Percentiles rank a stretch among this genome's conserved stretches.
Conservation (phyloP, 371 early-diverging fungal genomes). For the Lichtheimia hyalospora region DNA sequence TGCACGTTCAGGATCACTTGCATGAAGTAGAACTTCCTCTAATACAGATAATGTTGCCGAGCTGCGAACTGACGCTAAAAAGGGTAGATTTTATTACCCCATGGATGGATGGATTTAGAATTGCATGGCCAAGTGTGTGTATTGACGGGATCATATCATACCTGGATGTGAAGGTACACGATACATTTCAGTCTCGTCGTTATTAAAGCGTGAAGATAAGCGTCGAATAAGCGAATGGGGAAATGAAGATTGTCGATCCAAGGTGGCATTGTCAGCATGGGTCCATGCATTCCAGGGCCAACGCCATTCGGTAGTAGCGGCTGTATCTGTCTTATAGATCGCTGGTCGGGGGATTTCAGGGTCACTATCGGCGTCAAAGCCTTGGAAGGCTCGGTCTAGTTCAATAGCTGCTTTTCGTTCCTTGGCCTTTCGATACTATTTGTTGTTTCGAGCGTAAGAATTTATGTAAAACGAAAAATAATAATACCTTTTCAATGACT, state of each 20-base stretch:
- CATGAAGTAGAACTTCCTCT: conserved; percentile 43
- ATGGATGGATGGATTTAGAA: conserved; percentile 7
- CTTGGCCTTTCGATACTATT: conserved; percentile 21
- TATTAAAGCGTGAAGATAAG: conserved; percentile 20
- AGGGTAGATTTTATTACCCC: too few relatives aligned
- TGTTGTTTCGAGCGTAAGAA: not conserved
- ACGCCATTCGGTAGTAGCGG: conserved; percentile 7
- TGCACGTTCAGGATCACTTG: conserved; percentile 55
- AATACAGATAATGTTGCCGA: conserved; percentile 28
- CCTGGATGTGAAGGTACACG: conserved; percentile 23
- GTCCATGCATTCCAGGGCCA: conserved; percentile 19
- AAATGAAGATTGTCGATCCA: conserved; percentile 17
- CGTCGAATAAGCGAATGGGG: conserved; percentile 22
- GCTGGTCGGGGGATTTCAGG: conserved; percentile 1
- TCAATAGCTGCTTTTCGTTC: conserved; percentile 26
- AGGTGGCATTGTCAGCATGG: not conserved
- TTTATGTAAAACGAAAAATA: too few relatives aligned
- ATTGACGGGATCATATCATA: conserved; percentile 2
- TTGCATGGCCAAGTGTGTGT: not conserved
- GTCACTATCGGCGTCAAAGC: conserved; percentile 17
- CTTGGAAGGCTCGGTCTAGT: conserved; percentile 21
- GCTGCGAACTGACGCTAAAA: conserved; percentile 21
- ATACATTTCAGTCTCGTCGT: conserved; percentile 20
- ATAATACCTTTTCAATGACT: conserved; percentile 50
- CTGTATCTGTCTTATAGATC: conserved; percentile 11